Conservation (phyloP, 768 basidiomycete genomes). For the Pulveroboletus sp. region DNA sequence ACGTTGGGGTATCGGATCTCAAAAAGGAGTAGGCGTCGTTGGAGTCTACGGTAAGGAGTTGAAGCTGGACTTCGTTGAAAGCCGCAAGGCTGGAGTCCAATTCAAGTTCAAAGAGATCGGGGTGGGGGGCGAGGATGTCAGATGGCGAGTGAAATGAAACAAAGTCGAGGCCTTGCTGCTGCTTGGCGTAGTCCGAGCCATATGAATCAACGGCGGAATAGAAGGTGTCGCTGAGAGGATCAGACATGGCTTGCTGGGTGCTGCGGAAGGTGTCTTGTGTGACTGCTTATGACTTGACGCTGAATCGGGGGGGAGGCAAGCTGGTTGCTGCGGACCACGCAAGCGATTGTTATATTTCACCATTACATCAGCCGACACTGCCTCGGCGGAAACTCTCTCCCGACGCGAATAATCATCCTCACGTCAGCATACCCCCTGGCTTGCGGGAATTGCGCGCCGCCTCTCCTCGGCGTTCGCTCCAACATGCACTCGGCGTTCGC, state of each 20-base stretch:
- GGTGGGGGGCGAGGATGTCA: slow-evolving; percentile 72
- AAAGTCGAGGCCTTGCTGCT: slow-evolving; percentile 53
- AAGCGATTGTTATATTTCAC: slow-evolving; percentile 31
- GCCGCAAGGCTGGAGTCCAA: slow-evolving; percentile 68
- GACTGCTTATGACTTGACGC: slow-evolving; percentile 19
- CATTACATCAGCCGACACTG: slow-evolving; percentile 32
- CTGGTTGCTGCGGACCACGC: slow-evolving; percentile 33
- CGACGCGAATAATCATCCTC: slow-evolving; percentile 12
- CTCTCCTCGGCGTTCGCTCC: too few species aligned
- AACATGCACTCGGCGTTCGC: background rate
- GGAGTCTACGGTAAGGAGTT: slow-evolving; percentile 60
- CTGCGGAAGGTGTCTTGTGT: slow-evolving; percentile 25
- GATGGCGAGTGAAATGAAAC: slow-evolving; percentile 64
- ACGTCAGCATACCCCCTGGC: slow-evolving; percentile 11
- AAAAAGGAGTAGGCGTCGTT: slow-evolving; percentile 63
- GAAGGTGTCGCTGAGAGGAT: slow-evolving; percentile 30
- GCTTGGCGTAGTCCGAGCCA: slow-evolving; percentile 37
- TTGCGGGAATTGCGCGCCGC: slow-evolving; percentile 16
- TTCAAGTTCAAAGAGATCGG: slow-evolving; percentile 81
- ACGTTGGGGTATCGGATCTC: slow-evolving; percentile 58
- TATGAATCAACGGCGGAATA: slow-evolving; percentile 34
- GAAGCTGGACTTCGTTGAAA: slow-evolving; percentile 59
- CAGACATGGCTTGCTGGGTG: slow-evolving; percentile 26
- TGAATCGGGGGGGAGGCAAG: slow-evolving; percentile 6
- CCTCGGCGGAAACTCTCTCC: too few species aligned